Conservation (phyloP, 345 rosid genomes). For the Atalantia buxifolia region DNA sequence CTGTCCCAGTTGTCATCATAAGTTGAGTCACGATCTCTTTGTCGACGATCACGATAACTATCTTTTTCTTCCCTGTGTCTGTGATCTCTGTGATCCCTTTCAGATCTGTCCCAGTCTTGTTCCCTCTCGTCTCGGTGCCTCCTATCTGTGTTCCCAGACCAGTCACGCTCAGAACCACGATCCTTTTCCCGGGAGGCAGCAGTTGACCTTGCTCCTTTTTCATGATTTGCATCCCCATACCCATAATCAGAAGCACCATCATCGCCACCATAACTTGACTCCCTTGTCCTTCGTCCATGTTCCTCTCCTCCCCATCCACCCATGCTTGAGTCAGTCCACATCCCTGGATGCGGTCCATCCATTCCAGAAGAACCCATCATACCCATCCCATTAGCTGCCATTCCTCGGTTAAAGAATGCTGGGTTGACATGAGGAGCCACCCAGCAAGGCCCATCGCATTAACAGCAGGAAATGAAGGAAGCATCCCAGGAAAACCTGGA, state of each 20-base stretch:
- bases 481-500: constrained; percentile 75
- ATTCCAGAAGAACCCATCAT: constrained; percentile 67
- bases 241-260: constrained; percentile 88
- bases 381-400: constrained; percentile 61
- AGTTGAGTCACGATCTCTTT: constrained; percentile 60
- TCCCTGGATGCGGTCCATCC: constrained; percentile 65
- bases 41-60: constrained; percentile 60
- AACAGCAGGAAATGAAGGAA: constrained; percentile 71
- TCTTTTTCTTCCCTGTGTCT: constrained; percentile 62
- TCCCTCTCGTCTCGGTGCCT: constrained; percentile 57
- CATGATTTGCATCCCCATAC: constrained; percentile 70
- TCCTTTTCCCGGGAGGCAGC: constrained; percentile 59
- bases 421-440: constrained; percentile 93
- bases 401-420: constrained; percentile 70
- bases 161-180: constrained; percentile 61
- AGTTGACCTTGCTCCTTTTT: constrained; percentile 57
- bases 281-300: constrained; percentile 48
- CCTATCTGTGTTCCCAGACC: constrained; percentile 66
- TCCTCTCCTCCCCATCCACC: constrained; percentile 70
- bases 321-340: constrained; percentile 75
- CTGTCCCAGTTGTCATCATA: constrained; percentile 64
- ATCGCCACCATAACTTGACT: constrained; percentile 76
- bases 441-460: constrained; percentile 74
- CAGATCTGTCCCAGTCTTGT: constrained; percentile 53
- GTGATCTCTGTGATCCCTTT: constrained; percentile 55